Base-by-base conservation (phyloP, 805 yeast genomes). In the Priceomyces medius region DNA sequence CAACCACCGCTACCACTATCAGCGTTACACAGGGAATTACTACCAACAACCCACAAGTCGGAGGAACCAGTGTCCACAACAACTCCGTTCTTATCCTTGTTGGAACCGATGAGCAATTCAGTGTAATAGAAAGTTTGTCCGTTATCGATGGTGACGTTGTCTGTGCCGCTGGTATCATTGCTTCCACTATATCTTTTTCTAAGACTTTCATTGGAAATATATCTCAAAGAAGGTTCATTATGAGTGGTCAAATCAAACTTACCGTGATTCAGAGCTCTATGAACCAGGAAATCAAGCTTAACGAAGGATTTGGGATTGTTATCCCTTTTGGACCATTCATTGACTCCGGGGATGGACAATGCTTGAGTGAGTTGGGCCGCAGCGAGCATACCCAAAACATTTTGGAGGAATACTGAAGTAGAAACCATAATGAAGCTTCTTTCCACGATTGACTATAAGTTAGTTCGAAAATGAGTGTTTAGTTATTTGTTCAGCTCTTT, bases 21-120 rank as follows among this genome's bases (percentile, higher is more conserved):
- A 53, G 34, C 17, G 7, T 41, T 45, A 9, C 43, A 26, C 9
- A 37, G 32, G 9, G 42, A 44, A 19, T 37, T 26, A 9, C n/a
- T 31, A 17, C 27, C 37, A 17, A 35, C 16, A 14, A 69, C 56
- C 74, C 74, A 68, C 41, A 68, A 56, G 46, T 68, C 74, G 8
- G 71, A 61, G 5, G 73, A 65, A 3, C 73, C 74, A 20, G 73
- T 68, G 47, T 68, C 73, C 7, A 68, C 60, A 46, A 64, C 53
- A 3, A 66, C 69, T 7, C 55, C 51, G 7, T 55, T 56, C 23
- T 48, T 35, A 20, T 65, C 61, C 32, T 45, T 37, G 34, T 57
- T 48, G 10, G 64, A 56, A 7, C 73, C 73, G 9, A 64, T 44
- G 20, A 47, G 35, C 35, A 64, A 45, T 7, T 48, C 42, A 3